Conservation (phyloP, 2,329 filamentous ascomycete genomes). For the Fusarium nurragi region DNA sequence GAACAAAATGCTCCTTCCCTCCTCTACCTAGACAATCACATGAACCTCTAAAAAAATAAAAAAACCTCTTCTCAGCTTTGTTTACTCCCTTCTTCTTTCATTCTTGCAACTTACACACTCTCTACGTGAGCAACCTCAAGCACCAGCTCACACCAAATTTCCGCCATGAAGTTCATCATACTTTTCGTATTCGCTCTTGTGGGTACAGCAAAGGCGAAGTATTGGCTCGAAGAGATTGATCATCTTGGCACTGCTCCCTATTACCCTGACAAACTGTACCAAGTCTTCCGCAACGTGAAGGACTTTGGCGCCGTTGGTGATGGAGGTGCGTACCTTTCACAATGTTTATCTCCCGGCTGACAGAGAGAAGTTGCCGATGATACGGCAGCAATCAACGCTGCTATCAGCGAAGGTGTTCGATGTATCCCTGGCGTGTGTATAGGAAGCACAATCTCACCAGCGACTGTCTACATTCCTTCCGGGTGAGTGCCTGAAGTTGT, state of each 20-base stretch:
- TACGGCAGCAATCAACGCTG: constrained; percentile 44
- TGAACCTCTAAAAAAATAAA: background rate
- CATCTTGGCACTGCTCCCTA: constrained; percentile 45
- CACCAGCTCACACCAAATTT: background rate
- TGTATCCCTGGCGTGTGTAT: constrained; percentile 42
- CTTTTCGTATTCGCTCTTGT: constrained; percentile 23
- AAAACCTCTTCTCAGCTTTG: background rate
- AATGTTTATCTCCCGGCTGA: background rate
- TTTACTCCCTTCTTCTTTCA: background rate
- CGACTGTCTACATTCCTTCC: constrained; percentile 51
- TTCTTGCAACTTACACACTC: background rate
- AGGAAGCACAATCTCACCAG: constrained; percentile 50
- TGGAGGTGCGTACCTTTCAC: constrained; percentile 34
- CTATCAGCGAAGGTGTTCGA: constrained; percentile 40
- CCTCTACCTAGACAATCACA: background rate
- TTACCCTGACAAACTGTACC: constrained; percentile 43
- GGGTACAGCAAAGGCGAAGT: constrained; percentile 22
- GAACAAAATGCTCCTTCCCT: constrained; percentile 6
- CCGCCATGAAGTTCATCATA: constrained; percentile 31
- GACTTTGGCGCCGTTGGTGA: constrained; percentile 46
- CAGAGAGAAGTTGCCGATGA: constrained; percentile 38
- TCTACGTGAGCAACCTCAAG: background rate
- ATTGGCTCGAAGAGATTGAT: constrained; percentile 45
- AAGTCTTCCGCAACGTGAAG: constrained; percentile 47
- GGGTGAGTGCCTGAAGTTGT: constrained; percentile 45